Percentiles rank a stretch among this genome's conserved stretches.
These are phyloP conservation scores for Musa itinerans DNA, from an alignment of 176 grass and related monocot genomes.

Conservation along the genomic window DNA sequence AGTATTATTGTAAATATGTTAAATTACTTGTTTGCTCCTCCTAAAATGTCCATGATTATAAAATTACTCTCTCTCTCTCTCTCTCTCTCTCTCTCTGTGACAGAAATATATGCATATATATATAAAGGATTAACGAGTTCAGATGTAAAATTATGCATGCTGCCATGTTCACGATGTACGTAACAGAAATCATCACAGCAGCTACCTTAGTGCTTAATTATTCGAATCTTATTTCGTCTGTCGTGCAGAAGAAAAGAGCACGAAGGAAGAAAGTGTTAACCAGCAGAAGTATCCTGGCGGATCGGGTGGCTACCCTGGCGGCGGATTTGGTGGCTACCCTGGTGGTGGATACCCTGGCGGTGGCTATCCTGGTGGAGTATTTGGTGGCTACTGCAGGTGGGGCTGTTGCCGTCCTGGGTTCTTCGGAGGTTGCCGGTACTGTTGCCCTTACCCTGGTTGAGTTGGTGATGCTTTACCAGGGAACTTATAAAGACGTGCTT, in stretches of 20 bases:
- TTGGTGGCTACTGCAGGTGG: background rate
- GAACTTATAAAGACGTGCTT: too few relatives aligned
- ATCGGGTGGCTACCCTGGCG: background rate
- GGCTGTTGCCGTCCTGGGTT: background rate
- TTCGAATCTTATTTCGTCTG: too few relatives aligned
- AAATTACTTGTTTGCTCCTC: too few relatives aligned
- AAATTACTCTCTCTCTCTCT: background rate
- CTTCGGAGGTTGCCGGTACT: background rate
- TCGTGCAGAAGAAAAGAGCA: background rate
- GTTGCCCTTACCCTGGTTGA: background rate
- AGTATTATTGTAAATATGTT: too few relatives aligned
- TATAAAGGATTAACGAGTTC: too few relatives aligned
- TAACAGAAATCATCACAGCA: too few relatives aligned
- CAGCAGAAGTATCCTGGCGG: constrained; percentile 1
- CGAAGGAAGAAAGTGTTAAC: background rate
- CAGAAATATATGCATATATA: background rate
- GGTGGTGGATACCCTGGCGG: background rate
- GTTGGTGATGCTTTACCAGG: background rate
- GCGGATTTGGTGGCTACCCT: too few relatives aligned
- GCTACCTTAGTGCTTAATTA: too few relatives aligned
- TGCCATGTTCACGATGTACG: too few relatives aligned
- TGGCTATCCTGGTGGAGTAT: background rate
- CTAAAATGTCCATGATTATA: too few relatives aligned
- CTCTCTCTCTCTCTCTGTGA: too few relatives aligned
- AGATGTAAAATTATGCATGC: background rate